phyloP scores from a whole-genome alignment of 306 rosid species.

The Alnus rubra region DNA sequence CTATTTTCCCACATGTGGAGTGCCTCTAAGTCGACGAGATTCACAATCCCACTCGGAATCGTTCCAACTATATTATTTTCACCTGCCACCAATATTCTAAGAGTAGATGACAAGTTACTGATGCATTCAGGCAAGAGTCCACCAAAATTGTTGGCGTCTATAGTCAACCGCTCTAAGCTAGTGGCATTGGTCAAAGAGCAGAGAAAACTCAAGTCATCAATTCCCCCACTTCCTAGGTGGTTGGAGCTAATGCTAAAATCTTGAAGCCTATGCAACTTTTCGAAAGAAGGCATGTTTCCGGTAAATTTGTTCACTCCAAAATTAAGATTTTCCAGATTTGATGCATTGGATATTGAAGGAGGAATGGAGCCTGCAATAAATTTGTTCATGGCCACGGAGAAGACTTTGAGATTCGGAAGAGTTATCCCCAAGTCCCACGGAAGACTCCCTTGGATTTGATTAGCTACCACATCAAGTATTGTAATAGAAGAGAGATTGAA shows the following conservation, averaged over 20 bases:
- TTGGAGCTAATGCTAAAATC: not conserved
- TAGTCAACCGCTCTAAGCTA: not conserved
- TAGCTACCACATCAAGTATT: not conserved
- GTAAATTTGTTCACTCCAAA: not conserved
- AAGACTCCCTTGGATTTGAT: not conserved
- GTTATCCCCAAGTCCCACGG: not conserved
- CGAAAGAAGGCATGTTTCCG: not conserved
- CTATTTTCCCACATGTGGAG: not conserved
- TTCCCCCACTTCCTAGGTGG: not conserved
- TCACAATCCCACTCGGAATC: not conserved
- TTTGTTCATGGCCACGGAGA: not conserved
- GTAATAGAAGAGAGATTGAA: not conserved
- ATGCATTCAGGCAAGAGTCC: not conserved
- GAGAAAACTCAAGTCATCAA: not conserved
- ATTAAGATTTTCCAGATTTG: not conserved
- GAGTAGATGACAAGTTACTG: not conserved
- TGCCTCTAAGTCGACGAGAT: not conserved
- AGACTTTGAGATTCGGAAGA: not conserved
- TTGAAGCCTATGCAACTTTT: not conserved
- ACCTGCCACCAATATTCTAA: not conserved
- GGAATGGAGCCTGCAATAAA: not conserved
- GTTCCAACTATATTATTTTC: not conserved
- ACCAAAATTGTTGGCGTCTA: not conserved
- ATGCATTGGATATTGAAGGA: conserved; percentile 1
- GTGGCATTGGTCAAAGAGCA: not conserved